Evolutionary conservation across 2,329 filamentous ascomycete species (phyloP).

Genomic region (Dryadomyces sulphureus): DNA sequence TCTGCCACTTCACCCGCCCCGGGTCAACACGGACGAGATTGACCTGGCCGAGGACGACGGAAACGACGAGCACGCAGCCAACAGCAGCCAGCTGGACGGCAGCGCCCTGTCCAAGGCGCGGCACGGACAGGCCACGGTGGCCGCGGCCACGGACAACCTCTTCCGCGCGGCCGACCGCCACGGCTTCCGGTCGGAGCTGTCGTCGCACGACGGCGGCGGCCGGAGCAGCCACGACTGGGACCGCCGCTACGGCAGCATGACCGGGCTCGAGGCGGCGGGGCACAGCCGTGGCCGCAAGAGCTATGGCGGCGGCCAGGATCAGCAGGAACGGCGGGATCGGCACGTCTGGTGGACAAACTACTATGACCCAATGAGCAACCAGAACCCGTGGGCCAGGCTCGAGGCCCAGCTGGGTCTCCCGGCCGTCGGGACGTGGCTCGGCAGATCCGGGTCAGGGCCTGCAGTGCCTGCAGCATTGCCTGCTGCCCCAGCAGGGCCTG

Average conservation of each 20-base stretch:
- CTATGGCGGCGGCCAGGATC: slow-evolving; percentile 9
- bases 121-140: background rate
- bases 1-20: background rate
- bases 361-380: slow-evolving; percentile 53
- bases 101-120: slow-evolving; percentile 4
- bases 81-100: slow-evolving; percentile 8
- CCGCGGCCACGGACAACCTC: background rate
- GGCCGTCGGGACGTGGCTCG: slow-evolving; percentile 30
- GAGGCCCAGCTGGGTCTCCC: slow-evolving; percentile 31
- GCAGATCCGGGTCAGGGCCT: background rate
- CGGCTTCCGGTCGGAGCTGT: slow-evolving; percentile 2
- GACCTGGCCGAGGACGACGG: slow-evolving; percentile 23
- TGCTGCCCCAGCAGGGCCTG: background rate
- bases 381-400: slow-evolving; percentile 55
- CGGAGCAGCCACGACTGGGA: no score
- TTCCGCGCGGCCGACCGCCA: slow-evolving; percentile 1
- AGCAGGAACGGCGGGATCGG: slow-evolving; percentile 16
- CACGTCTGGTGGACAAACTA: slow-evolving; percentile 48
- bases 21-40: slow-evolving; percentile 30
- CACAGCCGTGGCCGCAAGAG: slow-evolving; percentile 10
- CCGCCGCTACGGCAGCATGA: background rate
- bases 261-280: background rate
- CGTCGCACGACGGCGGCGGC: background rate
- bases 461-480: background rate
- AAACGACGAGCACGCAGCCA: background rate